Evolutionary conservation across 257 asterid species (phyloP), one percentile per base, ranked within the genome.

Genomic region (Mentha longifolia): DNA sequence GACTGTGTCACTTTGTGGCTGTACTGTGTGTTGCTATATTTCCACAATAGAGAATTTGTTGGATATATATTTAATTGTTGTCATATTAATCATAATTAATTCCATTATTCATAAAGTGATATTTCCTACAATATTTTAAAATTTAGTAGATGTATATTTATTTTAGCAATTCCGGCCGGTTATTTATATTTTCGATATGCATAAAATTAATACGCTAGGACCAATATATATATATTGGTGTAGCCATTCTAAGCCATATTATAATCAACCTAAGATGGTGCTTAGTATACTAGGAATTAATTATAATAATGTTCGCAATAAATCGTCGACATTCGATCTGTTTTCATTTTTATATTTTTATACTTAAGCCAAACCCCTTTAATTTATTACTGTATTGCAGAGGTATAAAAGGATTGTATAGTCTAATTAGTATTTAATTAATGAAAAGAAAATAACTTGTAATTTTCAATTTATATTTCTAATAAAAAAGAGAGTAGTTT

Each of bases 1-100:
- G 89, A 85, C 88, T 76, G 75, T 62, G 57, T 73, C 65, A 67
- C 75, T 47, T 47, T 71, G 41, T 31, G 52, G 37, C 72, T 52
- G 71, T 58, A 58, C 63, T 51, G 30, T 37, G 35, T 39, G 25
- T 20, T 70, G 51, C 74, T 71, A 41, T 54, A 63, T 68, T 78
- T 82, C 78, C 79, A 77, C 80, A 71, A 54, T 42, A 9, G 37
- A 72, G 58, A 37, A 77, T 56, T 64, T 58, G 63, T 19, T 22
- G 25, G 25, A 22, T 59, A 4, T 37, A 4, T 37, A 37, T 1
- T 37, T 37, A 37, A 37, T 5, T 37, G 42, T 37, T 22, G 2
- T 22, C 1, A 22, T 22, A 22, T 37, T 37, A 37, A 37, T 37
- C 2, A 4, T 0, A 39, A 39, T 3, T 39, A 39, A 39, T 39